A percentile compares a stretch with the other conserved stretches of the same genome.
Conservation (phyloP, 2,329 filamentous ascomycete genomes). For the Fusarium staphyleae region DNA sequence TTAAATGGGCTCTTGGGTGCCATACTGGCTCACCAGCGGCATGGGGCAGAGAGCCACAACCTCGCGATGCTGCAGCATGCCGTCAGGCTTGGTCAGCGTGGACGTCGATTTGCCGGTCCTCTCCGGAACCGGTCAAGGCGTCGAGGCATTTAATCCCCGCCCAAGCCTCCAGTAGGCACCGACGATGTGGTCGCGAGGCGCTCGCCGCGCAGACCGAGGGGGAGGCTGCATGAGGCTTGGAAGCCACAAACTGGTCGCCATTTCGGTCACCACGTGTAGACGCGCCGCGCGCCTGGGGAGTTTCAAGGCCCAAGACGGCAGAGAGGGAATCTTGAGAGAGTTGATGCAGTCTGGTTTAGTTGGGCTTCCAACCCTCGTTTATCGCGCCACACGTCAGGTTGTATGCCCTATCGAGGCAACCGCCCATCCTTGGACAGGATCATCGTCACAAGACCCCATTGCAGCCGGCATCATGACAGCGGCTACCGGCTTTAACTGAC, state of each 20-base stretch:
- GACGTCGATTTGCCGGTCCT: constrained; percentile 24
- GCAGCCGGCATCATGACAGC: constrained; percentile 28
- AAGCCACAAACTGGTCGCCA: constrained; percentile 23
- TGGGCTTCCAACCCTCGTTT: constrained; percentile 17
- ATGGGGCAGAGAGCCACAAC: constrained; percentile 16
- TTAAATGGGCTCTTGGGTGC: constrained; percentile 6
- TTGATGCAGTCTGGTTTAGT: constrained; percentile 18
- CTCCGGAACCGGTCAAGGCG: constrained; percentile 34
- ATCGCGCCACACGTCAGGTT: neutral
- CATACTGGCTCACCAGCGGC: constrained; percentile 4
- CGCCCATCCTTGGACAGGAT: constrained; percentile 23
- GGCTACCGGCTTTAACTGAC: constrained; percentile 25
- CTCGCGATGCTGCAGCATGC: constrained; percentile 37
- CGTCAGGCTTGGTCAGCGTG: constrained; percentile 25
- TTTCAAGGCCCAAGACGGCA: constrained; percentile 28
- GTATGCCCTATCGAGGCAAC: constrained; percentile 31
- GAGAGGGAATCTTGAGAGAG: constrained; percentile 2
- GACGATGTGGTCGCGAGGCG: constrained; percentile 32
- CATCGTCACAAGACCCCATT: constrained; percentile 33
- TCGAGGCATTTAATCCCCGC: constrained; percentile 18
- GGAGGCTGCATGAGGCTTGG: constrained; percentile 26
- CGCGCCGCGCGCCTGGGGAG: constrained; percentile 6
- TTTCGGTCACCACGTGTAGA: constrained; percentile 20
- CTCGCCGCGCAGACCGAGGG: constrained; percentile 32
- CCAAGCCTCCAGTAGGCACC: constrained; percentile 21